phyloP scores from a whole-genome alignment of 805 yeast species.

The Wickerhamomyces bisporus region DNA sequence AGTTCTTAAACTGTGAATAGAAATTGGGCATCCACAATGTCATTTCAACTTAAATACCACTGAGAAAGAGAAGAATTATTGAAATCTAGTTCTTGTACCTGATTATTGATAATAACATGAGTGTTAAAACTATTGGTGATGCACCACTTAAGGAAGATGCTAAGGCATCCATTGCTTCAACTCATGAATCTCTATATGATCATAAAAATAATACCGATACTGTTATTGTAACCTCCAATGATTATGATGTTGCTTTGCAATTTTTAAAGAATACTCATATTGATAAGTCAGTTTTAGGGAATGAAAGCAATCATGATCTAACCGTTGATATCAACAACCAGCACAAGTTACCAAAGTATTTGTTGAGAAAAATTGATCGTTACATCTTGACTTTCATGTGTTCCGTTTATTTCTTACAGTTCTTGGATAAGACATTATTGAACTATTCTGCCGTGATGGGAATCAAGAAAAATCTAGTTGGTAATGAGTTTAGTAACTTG shows the following conservation, averaged over 20 bases:
- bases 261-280: conserved; percentile 2
- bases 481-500: conserved; percentile 43
- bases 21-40: too few relatives aligned
- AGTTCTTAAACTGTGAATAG: too few relatives aligned
- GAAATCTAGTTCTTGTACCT: too few relatives aligned
- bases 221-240: too few relatives aligned
- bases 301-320: not conserved
- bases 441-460: conserved; percentile 66
- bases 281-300: not conserved
- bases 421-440: conserved; percentile 48
- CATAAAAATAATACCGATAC: too few relatives aligned
- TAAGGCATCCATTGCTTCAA: too few relatives aligned
- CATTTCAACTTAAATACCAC: too few relatives aligned
- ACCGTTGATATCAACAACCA: not conserved
- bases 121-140: too few relatives aligned
- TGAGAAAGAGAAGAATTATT: too few relatives aligned
- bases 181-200: too few relatives aligned
- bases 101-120: too few relatives aligned
- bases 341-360: not conserved
- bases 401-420: conserved; percentile 47
- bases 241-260: conserved; percentile 7
- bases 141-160: too few relatives aligned
- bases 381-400: conserved; percentile 32
- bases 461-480: conserved; percentile 40
- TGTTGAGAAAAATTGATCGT: conserved; percentile 13